phyloP scores from a whole-genome alignment of 1,284 basidiomycete species.

The Rhodofomes roseus region DNA sequence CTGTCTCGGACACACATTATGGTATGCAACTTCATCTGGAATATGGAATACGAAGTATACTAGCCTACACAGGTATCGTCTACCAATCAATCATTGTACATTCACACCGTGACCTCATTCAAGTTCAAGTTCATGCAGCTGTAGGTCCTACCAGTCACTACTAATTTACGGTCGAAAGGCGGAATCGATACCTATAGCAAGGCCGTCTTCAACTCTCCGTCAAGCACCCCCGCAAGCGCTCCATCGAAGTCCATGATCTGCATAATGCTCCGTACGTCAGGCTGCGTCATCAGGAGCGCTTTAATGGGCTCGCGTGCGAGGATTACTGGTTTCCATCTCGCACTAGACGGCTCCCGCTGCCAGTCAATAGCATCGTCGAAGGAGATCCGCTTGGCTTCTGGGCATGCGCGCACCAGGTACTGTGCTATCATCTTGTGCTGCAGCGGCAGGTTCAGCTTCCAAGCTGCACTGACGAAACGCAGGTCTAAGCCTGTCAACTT shows the following conservation, averaged over 20 bases:
- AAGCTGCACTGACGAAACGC: slow-evolving; percentile 4
- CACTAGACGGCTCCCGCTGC: not conserved
- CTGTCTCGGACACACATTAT: too few species aligned
- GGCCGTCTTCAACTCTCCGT: not conserved
- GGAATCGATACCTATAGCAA: too few species aligned
- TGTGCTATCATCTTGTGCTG: slow-evolving; percentile 9
- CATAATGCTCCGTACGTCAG: slow-evolving; percentile 1
- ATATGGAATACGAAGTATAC: too few species aligned
- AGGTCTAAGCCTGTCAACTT: slow-evolving; percentile 3
- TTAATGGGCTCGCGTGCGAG: slow-evolving; percentile 6
- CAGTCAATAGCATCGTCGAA: slow-evolving; percentile 10
- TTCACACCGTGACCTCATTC: not conserved
- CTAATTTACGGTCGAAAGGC: too few species aligned
- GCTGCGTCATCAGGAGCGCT: not conserved
- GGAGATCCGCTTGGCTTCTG: slow-evolving; percentile 6
- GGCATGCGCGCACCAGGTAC: slow-evolving; percentile 5
- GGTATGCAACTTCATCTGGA: too few species aligned
- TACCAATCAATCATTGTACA: not conserved
- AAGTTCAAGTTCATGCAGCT: too few species aligned
- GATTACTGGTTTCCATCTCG: slow-evolving; percentile 9
- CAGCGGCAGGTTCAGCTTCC: slow-evolving; percentile 9
- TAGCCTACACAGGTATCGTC: not conserved
- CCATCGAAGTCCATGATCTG: slow-evolving; percentile 7
- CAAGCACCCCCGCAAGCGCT: slow-evolving; percentile 7
- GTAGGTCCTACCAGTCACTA: too few species aligned